These are phyloP conservation scores for Dipteronia sinensis DNA, from an alignment of 345 rosid genomes.

Conservation along the genomic window DNA sequence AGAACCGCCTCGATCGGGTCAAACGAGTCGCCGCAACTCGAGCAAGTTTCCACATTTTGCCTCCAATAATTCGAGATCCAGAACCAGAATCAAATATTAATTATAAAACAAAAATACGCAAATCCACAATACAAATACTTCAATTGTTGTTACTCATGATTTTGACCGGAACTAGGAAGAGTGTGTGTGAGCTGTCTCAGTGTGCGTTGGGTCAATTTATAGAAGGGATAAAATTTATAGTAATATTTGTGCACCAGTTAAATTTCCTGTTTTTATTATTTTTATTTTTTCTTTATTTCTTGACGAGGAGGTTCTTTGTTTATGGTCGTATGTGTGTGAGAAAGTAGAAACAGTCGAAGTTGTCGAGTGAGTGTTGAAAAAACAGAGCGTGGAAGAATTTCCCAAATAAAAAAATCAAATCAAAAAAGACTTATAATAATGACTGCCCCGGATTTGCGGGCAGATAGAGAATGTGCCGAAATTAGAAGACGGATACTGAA, in stretches of 20 bases:
- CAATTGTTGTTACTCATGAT: background rate
- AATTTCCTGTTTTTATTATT: background rate
- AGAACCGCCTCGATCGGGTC: conserved; percentile 62
- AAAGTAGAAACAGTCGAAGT: conserved; percentile 9
- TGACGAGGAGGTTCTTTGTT: background rate
- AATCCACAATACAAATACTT: background rate
- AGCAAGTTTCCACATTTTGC: conserved; percentile 65
- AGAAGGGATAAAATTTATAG: background rate
- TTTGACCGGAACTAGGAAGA: background rate
- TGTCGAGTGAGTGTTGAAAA: background rate
- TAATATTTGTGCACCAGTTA: background rate
- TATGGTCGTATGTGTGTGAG: background rate
- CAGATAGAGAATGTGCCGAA: conserved; percentile 20
- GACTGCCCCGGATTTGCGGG: conserved; percentile 42
- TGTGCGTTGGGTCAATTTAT: conserved; percentile 15
- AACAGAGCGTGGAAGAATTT: background rate
- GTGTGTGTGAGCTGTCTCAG: background rate
- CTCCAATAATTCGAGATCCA: conserved; percentile 39
- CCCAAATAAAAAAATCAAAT: too few species aligned
- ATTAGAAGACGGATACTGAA: background rate
- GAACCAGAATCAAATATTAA: conserved; percentile 7
- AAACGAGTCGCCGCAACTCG: conserved; percentile 46
- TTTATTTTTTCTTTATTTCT: background rate
- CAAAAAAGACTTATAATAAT: too few species aligned
- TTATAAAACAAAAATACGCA: background rate